A percentile compares a stretch with the other conserved stretches of the same genome.
These are phyloP conservation scores for Pugionium dolabratum DNA, from an alignment of 345 rosid species.

Conservation along the genomic window DNA sequence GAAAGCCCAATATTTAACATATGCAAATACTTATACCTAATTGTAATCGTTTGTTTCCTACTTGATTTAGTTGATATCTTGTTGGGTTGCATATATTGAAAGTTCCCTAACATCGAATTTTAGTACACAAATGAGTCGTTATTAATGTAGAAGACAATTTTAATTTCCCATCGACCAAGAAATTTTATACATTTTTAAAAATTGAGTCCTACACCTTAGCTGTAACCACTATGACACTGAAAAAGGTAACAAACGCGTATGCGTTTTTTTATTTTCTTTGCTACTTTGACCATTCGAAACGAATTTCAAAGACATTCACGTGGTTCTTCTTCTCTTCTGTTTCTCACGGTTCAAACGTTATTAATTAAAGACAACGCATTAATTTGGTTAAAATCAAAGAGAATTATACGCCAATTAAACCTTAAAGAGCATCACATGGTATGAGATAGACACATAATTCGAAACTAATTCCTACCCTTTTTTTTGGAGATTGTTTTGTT, in stretches of 20 bases:
- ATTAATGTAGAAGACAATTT: conserved; percentile 21
- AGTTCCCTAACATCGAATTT: neutral
- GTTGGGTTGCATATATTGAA: neutral
- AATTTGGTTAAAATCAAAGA: neutral
- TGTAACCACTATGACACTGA: conserved; percentile 42
- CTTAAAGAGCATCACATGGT: conserved; percentile 24
- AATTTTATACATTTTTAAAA: neutral
- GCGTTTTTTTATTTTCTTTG: conserved; percentile 32
- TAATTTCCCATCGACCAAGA: conserved; percentile 23
- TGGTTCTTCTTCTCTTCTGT: conserved; percentile 23
- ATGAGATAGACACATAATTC: conserved; percentile 21
- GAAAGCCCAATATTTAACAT: too few relatives aligned
- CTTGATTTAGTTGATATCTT: conserved; percentile 29
- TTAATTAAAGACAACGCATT: neutral
- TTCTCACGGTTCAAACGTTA: conserved; percentile 39
- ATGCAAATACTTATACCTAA: neutral
- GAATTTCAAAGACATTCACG: conserved; percentile 41
- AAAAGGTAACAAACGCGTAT: conserved; percentile 41
- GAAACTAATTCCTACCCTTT: neutral
- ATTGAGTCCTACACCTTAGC: conserved; percentile 32
- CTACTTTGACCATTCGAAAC: conserved; percentile 42
- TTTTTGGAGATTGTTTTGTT: neutral
- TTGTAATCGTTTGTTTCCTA: conserved; percentile 28
- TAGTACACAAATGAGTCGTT: conserved; percentile 33
- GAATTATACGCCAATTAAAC: conserved; percentile 8